Percentiles rank a stretch among this genome's conserved stretches.
phyloP scores from a whole-genome alignment of 2,329 filamentous ascomycete genomes.

The Stemphylium beticola region DNA sequence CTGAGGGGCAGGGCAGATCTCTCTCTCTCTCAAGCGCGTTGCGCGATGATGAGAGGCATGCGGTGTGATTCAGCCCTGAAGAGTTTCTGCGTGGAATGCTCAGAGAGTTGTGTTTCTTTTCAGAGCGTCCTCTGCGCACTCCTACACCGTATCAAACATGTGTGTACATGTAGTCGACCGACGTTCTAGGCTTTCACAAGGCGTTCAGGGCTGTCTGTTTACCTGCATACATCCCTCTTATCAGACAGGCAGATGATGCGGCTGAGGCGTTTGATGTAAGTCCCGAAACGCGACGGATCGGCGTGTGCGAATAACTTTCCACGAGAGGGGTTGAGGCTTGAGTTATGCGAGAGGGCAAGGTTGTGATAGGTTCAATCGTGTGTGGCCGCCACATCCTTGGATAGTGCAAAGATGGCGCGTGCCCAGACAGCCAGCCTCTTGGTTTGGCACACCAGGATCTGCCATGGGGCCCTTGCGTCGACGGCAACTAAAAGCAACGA shows the following conservation, averaged over 20 bases:
- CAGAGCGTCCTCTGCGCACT: not conserved
- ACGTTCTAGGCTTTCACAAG: not conserved
- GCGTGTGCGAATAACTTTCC: slow-evolving; percentile 17
- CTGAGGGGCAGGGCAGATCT: slow-evolving; percentile 2
- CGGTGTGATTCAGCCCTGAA: slow-evolving; percentile 8
- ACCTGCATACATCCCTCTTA: not conserved
- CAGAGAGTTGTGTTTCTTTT: not conserved
- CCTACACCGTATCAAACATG: not conserved
- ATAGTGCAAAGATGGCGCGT: slow-evolving; percentile 15
- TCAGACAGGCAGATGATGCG: slow-evolving; percentile 2
- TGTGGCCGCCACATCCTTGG: slow-evolving; percentile 10
- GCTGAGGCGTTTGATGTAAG: slow-evolving; percentile 14
- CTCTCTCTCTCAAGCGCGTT: not conserved
- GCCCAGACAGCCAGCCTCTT: slow-evolving; percentile 21
- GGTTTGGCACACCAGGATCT: slow-evolving; percentile 23
- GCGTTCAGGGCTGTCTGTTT: slow-evolving; percentile 3
- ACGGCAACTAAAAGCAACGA: slow-evolving; percentile 25
- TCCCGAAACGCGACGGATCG: slow-evolving; percentile 12
- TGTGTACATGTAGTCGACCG: not conserved
- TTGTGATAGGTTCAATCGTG: slow-evolving; percentile 16
- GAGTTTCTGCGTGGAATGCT: slow-evolving; percentile 1
- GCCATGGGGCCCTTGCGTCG: slow-evolving; percentile 26
- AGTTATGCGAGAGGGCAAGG: not conserved
- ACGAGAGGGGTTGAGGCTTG: slow-evolving; percentile 9
- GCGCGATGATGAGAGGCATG: slow-evolving; percentile 1